phyloP scores from a whole-genome alignment of 202 grass and related monocot genomes.

The Cymbopogon flexuosus region DNA sequence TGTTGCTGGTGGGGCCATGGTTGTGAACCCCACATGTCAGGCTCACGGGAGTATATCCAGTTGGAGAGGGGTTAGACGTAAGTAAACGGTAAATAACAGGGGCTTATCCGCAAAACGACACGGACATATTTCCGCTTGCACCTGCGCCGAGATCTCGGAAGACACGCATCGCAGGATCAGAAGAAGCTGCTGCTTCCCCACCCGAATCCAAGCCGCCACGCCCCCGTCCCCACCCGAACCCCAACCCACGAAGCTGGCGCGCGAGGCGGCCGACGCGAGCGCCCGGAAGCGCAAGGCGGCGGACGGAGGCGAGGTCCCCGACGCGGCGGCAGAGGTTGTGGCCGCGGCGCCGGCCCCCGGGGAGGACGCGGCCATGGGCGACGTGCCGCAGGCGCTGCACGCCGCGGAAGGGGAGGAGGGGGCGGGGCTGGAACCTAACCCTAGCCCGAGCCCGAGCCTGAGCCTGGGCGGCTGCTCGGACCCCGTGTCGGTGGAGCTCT shows the following conservation, averaged over 20 bases:
- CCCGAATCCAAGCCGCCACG: conserved; percentile 46
- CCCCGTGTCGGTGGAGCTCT: conserved; percentile 40
- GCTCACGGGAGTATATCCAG: accelerated
- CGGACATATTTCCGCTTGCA: background rate
- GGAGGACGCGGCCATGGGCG: conserved; percentile 37
- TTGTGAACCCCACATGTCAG: background rate
- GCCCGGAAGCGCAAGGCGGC: conserved; percentile 82
- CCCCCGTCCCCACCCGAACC: background rate
- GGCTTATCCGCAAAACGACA: conserved; percentile 31
- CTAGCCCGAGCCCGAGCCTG: conserved; percentile 30
- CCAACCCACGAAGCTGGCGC: conserved; percentile 62
- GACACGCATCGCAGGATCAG: background rate
- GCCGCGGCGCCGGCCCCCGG: conserved; percentile 16
- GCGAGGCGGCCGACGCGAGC: conserved; percentile 79
- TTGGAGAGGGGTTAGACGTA: background rate
- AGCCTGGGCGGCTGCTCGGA: conserved; percentile 25
- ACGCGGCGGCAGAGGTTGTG: background rate
- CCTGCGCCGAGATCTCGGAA: conserved; percentile 39
- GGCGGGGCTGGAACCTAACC: conserved; percentile 8
- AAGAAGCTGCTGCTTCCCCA: background rate
- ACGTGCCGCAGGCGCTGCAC: conserved; percentile 10
- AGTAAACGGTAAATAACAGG: background rate
- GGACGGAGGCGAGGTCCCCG: conserved; percentile 32
- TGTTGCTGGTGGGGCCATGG: background rate
- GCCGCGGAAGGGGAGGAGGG: background rate